Evolutionary conservation across 257 asterid species (phyloP).

Genomic region (Solanum ahanhuiri): DNA sequence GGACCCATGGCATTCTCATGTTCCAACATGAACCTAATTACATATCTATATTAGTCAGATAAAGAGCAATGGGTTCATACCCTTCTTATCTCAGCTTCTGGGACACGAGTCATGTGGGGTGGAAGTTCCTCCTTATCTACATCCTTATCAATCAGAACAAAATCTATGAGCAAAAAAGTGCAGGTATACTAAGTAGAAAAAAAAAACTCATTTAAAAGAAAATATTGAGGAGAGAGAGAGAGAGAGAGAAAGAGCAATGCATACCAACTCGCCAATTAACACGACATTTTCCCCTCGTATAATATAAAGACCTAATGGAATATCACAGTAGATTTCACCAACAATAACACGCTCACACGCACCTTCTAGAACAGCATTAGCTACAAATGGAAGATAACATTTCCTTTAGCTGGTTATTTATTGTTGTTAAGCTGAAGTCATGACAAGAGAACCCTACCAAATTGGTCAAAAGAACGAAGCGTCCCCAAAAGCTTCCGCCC

Average conservation of each 20-base stretch:
- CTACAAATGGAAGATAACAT: conserved; percentile 21
- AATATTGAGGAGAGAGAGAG: background rate
- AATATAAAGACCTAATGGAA: conserved; percentile 80
- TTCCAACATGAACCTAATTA: background rate
- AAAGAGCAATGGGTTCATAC: background rate
- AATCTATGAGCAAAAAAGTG: background rate
- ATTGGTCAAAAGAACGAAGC: conserved; percentile 44
- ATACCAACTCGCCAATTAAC: conserved; percentile 93
- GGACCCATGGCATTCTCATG: background rate
- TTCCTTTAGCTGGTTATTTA: background rate
- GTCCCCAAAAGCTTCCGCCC: conserved; percentile 41
- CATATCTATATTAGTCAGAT: background rate
- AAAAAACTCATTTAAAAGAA: background rate
- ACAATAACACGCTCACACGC: conserved; percentile 89
- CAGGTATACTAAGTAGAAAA: background rate
- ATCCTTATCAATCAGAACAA: conserved; percentile 42
- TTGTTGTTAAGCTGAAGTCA: background rate
- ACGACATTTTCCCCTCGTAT: conserved; percentile 97
- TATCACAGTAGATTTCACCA: conserved; percentile 80
- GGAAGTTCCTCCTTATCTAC: conserved; percentile 31
- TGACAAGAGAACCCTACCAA: conserved; percentile 17
- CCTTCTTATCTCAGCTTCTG: conserved; percentile 8
- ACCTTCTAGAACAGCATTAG: conserved; percentile 95
- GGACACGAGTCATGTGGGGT: conserved; percentile 10
- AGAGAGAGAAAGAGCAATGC: background rate